phyloP scores from a whole-genome alignment of 2,329 filamentous ascomycete genomes.

The Juglanconis oblonga region DNA sequence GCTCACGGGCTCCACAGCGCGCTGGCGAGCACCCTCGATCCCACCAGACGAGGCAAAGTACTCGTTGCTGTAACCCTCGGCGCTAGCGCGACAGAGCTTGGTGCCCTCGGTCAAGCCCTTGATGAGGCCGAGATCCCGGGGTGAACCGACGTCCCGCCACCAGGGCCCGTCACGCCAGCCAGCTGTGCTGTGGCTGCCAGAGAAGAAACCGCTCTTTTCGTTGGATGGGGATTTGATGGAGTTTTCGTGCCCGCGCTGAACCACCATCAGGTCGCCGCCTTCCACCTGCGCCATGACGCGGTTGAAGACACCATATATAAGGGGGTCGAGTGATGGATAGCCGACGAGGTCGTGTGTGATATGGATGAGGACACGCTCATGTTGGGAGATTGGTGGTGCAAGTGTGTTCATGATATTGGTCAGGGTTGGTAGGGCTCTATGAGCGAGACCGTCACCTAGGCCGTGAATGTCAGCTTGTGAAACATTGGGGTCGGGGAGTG shows the following conservation, averaged over 20 bases:
- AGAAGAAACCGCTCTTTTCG: slow-evolving; percentile 39
- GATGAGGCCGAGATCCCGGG: slow-evolving; percentile 76
- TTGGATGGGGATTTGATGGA: slow-evolving; percentile 53
- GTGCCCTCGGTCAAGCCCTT: slow-evolving; percentile 81
- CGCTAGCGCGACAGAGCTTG: slow-evolving; percentile 84
- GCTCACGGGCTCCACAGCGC: slow-evolving; percentile 74
- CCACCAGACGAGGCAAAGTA: slow-evolving; percentile 79
- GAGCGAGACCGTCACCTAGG: slow-evolving; percentile 79
- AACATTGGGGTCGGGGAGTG: background rate
- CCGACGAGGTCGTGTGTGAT: slow-evolving; percentile 93
- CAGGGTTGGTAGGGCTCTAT: slow-evolving; percentile 88
- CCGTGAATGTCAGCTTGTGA: slow-evolving; percentile 3
- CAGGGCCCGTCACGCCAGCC: slow-evolving; percentile 95
- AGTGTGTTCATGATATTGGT: slow-evolving; percentile 93
- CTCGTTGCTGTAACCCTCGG: slow-evolving; percentile 82
- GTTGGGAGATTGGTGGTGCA: slow-evolving; percentile 91
- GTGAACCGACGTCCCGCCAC: slow-evolving; percentile 74
- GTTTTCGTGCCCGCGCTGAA: slow-evolving; percentile 89
- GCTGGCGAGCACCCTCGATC: slow-evolving; percentile 73
- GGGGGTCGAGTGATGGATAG: slow-evolving; percentile 89
- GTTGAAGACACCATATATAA: slow-evolving; percentile 88
- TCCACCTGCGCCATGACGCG: slow-evolving; percentile 99
- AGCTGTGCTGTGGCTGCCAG: slow-evolving; percentile 50
- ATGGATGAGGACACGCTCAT: slow-evolving; percentile 95
- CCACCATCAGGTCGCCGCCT: slow-evolving; percentile 88